A percentile compares a stretch with the other conserved stretches of the same genome.
Evolutionary conservation across 2,329 filamentous ascomycete genomes (phyloP).

Genomic region (Exophiala oligosperma): DNA sequence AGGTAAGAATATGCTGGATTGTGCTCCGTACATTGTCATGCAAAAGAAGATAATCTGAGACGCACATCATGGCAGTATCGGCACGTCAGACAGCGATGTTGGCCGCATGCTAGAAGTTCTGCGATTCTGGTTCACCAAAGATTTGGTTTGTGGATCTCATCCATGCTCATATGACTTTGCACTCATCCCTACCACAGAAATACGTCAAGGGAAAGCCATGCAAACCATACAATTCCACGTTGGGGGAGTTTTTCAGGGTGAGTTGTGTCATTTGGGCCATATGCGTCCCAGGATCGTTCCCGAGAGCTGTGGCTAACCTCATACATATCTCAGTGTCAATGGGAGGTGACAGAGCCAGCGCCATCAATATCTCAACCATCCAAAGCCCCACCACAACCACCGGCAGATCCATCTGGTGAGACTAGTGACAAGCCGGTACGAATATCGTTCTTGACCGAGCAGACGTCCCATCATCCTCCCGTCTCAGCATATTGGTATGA

Average conservation of each 20-base stretch:
- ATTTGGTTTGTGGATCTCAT: conserved; percentile 58
- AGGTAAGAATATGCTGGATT: conserved; percentile 45
- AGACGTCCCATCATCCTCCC: conserved; percentile 96
- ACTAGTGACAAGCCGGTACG: conserved; percentile 57
- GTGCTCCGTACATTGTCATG: not conserved
- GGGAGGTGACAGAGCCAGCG: conserved; percentile 82
- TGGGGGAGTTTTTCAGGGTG: conserved; percentile 96
- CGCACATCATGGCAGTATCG: conserved; percentile 54
- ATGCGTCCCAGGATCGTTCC: not conserved
- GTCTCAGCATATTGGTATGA: conserved; percentile 94
- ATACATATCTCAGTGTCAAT: conserved; percentile 69
- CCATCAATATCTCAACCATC: conserved; percentile 56
- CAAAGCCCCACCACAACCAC: conserved; percentile 35
- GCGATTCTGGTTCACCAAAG: conserved; percentile 98
- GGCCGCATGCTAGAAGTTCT: conserved; percentile 94
- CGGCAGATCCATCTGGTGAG: conserved; percentile 35
- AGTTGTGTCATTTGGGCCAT: conserved; percentile 33
- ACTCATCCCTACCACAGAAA: conserved; percentile 57
- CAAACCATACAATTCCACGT: conserved; percentile 96
- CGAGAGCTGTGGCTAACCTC: too few species aligned
- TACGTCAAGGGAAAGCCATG: conserved; percentile 98
- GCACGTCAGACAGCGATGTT: conserved; percentile 85
- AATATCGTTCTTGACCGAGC: conserved; percentile 93
- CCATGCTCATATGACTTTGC: conserved; percentile 9
- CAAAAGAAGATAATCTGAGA: conserved; percentile 37